These are phyloP conservation scores for Sedum album DNA, from an alignment of 164 flowering plant genomes.

Conservation along the genomic window DNA sequence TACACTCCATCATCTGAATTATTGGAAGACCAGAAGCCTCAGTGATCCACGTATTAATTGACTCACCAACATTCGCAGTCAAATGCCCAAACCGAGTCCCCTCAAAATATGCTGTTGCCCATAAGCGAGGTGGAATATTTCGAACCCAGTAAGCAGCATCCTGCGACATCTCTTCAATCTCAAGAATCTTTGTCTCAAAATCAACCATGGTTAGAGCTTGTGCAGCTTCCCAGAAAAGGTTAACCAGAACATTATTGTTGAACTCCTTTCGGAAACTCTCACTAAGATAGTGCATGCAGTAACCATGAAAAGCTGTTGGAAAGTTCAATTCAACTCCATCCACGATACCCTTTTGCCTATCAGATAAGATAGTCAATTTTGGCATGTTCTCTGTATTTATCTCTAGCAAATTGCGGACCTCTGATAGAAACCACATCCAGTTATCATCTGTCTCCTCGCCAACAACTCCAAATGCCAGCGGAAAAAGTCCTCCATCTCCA, in stretches of 20 bases:
- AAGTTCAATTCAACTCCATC: conserved; percentile 39
- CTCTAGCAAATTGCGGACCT: conserved; percentile 37
- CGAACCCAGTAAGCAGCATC: conserved; percentile 48
- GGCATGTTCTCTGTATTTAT: conserved; percentile 43
- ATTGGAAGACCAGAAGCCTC: conserved; percentile 47
- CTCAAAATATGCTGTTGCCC: too few relatives aligned
- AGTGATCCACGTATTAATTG: conserved; percentile 34
- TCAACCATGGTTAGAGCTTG: conserved; percentile 35
- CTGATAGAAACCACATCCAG: conserved; percentile 44
- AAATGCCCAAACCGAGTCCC: conserved; percentile 40
- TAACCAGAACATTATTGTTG: conserved; percentile 33
- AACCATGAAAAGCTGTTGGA: conserved; percentile 43
- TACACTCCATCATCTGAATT: conserved; percentile 46
- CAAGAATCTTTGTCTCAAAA: conserved; percentile 33
- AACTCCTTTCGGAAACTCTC: conserved; percentile 38
- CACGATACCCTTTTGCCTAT: conserved; percentile 36
- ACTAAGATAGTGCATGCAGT: conserved; percentile 39
- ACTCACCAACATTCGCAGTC: conserved; percentile 41
- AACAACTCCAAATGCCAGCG: conserved; percentile 42
- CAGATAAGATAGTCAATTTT: conserved; percentile 37
- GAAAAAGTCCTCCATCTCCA: conserved; percentile 42
- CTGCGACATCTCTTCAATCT: conserved; percentile 36
- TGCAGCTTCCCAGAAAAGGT: conserved; percentile 41
- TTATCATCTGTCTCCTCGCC: conserved; percentile 39
- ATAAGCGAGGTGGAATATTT: conserved; percentile 38